These are phyloP conservation scores for Periglandula ipomoeae DNA, from an alignment of 2,329 filamentous ascomycete genomes.

Conservation along the genomic window DNA sequence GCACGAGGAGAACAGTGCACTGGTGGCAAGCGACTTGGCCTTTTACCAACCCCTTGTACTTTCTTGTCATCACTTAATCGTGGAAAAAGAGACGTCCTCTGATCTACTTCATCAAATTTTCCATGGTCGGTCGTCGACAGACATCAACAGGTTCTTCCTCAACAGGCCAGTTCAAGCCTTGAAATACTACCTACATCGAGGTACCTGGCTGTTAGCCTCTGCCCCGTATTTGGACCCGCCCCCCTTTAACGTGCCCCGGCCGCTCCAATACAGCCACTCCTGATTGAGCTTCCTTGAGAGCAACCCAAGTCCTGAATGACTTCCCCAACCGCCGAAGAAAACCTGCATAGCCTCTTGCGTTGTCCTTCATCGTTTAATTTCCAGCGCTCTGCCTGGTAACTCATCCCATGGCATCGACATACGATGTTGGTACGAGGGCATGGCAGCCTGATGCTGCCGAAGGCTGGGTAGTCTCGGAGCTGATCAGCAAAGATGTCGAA, in stretches of 20 bases:
- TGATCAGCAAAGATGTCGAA: slow-evolving; percentile 73
- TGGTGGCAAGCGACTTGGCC: background rate
- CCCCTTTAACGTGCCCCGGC: slow-evolving; percentile 6
- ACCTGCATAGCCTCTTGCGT: slow-evolving; percentile 4
- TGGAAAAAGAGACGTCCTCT: background rate
- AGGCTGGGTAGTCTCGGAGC: slow-evolving; percentile 95
- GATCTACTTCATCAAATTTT: background rate
- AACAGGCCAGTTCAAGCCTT: background rate
- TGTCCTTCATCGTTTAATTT: slow-evolving; percentile 10
- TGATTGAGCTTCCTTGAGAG: slow-evolving; percentile 4
- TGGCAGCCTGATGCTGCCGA: slow-evolving; percentile 97
- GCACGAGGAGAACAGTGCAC: background rate
- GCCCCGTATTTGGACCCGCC: slow-evolving; percentile 10
- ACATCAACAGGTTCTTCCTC: background rate
- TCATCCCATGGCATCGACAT: slow-evolving; percentile 74
- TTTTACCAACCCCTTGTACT: background rate
- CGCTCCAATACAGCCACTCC: slow-evolving; percentile 3
- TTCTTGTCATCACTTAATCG: background rate
- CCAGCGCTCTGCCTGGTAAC: slow-evolving; percentile 7
- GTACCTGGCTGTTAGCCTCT: background rate
- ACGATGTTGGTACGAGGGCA: slow-evolving; percentile 92
- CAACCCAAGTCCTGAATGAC: slow-evolving; percentile 6
- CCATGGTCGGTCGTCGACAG: background rate
- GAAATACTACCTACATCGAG: background rate
- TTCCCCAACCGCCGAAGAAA: background rate